phyloP scores from a whole-genome alignment of 2,329 filamentous ascomycete genomes.

The Cytospora piceae region DNA sequence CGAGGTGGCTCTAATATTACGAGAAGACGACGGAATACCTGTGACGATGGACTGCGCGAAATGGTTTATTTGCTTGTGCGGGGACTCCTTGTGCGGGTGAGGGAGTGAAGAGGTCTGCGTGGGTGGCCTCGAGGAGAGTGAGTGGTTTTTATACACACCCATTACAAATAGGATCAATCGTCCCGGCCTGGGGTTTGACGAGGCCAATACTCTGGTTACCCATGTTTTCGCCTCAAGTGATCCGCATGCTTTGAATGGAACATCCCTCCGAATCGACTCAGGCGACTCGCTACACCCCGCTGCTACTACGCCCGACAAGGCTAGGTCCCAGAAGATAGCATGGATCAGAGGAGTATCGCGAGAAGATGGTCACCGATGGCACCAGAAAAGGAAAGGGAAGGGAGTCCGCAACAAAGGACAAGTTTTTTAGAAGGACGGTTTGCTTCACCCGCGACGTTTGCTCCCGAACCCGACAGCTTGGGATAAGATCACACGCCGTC shows the following conservation, averaged over 20 bases:
- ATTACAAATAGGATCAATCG: conserved; percentile 24
- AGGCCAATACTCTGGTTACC: background rate
- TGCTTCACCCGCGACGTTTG: background rate
- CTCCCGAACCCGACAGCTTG: background rate
- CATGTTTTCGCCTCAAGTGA: conserved; percentile 5
- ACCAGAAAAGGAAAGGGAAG: background rate
- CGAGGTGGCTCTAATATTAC: conserved; percentile 28
- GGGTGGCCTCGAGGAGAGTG: conserved; percentile 2
- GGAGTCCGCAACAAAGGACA: background rate
- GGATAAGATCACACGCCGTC: background rate
- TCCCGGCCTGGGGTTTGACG: conserved; percentile 8
- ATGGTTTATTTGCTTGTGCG: conserved; percentile 21
- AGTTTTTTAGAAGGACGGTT: background rate
- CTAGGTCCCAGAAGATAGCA: background rate
- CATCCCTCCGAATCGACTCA: background rate
- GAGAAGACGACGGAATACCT: conserved; percentile 32
- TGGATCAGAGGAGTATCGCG: background rate
- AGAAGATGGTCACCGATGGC: background rate
- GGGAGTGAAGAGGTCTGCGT: conserved; percentile 10
- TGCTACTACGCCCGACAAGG: background rate
- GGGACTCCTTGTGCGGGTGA: conserved; percentile 14
- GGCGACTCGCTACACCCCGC: background rate
- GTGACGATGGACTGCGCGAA: conserved; percentile 25
- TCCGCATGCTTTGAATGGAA: background rate
- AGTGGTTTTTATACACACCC: conserved; percentile 14